phyloP scores from a whole-genome alignment of 2,329 filamentous ascomycete genomes.

The Colletotrichum zoysiae region DNA sequence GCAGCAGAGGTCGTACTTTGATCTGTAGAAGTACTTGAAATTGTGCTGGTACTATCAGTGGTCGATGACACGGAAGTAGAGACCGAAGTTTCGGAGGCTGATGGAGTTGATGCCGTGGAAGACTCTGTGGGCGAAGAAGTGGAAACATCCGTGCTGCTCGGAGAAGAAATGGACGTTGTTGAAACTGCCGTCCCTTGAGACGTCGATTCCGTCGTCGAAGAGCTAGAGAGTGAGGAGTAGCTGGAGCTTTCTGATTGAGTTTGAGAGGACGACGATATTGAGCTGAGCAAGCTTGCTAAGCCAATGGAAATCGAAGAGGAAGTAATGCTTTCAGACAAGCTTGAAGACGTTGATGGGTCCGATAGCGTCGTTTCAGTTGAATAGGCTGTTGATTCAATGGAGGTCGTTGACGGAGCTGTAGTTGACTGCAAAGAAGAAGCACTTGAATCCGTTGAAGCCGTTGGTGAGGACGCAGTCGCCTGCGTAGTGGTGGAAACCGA shows the following conservation, averaged over 20 bases:
- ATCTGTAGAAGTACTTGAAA: not conserved
- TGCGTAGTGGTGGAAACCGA: no score
- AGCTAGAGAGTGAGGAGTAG: not conserved
- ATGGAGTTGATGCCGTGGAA: not conserved
- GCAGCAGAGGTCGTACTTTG: no score
- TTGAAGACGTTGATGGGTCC: not conserved
- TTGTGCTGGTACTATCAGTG: not conserved
- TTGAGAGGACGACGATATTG: no score
- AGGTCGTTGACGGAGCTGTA: not conserved
- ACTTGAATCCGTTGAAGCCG: not conserved
- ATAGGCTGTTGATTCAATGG: not conserved
- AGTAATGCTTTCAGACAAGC: not conserved
- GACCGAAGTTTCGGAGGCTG: not conserved
- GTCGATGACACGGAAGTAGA: no score
- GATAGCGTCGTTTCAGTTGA: not conserved
- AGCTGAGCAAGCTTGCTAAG: no score
- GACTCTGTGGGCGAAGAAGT: not conserved
- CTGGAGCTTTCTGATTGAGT: not conserved
- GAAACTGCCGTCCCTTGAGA: not conserved
- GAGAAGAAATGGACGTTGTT: not conserved
- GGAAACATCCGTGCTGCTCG: not conserved
- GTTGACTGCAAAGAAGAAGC: not conserved
- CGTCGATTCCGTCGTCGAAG: not conserved
- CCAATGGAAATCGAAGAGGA: not conserved
- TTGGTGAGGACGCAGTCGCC: not conserved